phyloP scores from a whole-genome alignment of 768 basidiomycete genomes.

The Thelephora aurantiotincta region DNA sequence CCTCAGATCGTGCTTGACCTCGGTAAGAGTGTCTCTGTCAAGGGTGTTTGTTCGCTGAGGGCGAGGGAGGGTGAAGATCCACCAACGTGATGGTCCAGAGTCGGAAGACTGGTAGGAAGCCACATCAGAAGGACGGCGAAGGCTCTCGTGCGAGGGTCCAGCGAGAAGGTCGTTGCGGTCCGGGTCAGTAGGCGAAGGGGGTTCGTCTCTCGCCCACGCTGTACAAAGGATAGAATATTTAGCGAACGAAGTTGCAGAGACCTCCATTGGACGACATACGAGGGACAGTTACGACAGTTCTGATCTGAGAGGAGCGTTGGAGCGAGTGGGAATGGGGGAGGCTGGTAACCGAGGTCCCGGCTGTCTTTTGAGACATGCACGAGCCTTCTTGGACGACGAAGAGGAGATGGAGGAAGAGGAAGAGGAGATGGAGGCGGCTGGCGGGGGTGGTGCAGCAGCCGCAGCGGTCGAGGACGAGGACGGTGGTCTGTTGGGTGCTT shows the following conservation, averaged over 20 bases:
- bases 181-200: constrained; percentile 50
- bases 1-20: neutral
- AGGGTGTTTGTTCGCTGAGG: constrained; percentile 7
- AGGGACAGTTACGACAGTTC: constrained; percentile 51
- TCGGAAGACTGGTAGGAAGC: constrained; percentile 37
- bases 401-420: constrained; percentile 6
- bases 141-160: constrained; percentile 13
- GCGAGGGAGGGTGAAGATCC: constrained; percentile 55
- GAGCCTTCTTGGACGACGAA: constrained; percentile 5
- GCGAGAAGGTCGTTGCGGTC: constrained; percentile 25
- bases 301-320: constrained; percentile 21
- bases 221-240: constrained; percentile 3
- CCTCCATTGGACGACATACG: constrained; percentile 30
- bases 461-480: constrained; percentile 1
- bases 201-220: constrained; percentile 83
- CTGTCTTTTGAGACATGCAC: constrained; percentile 1
- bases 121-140: constrained; percentile 34
- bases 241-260: neutral
- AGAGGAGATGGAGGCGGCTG: constrained; percentile 1
- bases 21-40: neutral
- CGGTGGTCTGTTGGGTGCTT: neutral
- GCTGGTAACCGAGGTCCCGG: constrained; percentile 9
- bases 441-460: constrained; percentile 1
- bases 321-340: constrained; percentile 16
- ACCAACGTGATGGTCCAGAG: constrained; percentile 39